Percentiles rank a stretch among this genome's conserved stretches.
These are phyloP conservation scores for Alternaria sp. DNA, from an alignment of 2,329 filamentous ascomycete species.

Conservation along the genomic window DNA sequence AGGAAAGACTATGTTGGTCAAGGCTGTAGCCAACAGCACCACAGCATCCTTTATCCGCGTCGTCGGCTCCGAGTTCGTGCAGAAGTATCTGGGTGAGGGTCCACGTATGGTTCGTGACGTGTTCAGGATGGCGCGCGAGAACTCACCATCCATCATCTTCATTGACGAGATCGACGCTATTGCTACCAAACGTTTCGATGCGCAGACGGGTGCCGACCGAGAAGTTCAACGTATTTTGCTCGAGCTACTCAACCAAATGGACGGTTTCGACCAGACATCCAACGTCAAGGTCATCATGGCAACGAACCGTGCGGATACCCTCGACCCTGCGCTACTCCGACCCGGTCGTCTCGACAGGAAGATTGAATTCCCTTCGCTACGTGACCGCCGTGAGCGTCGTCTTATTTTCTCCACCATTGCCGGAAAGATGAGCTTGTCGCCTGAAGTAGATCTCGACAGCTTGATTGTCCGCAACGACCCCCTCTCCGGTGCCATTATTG, in stretches of 20 bases:
- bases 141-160: conserved; percentile 98
- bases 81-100: conserved; percentile 97
- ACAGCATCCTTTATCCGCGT: conserved; percentile 98
- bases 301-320: conserved; percentile 95
- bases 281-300: conserved; percentile 99
- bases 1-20: conserved; percentile 97
- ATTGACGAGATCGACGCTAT: conserved; percentile 99
- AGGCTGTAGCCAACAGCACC: conserved; percentile 97
- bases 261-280: conserved; percentile 97
- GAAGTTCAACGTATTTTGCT: conserved; percentile 98
- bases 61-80: conserved; percentile 97
- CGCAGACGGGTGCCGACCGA: conserved; percentile 95
- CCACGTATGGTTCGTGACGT: conserved; percentile 99
- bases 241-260: conserved; percentile 98
- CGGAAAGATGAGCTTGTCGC: conserved; percentile 93
- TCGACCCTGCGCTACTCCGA: conserved; percentile 92
- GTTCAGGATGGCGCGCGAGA: conserved; percentile 98
- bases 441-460: conserved; percentile 95
- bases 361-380: conserved; percentile 96
- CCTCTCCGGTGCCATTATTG: conserved; percentile 92
- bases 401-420: conserved; percentile 99
- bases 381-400: conserved; percentile 91
- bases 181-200: conserved; percentile 98
- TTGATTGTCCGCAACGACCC: conserved; percentile 97
- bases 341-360: conserved; percentile 96